phyloP scores from a whole-genome alignment of 1,284 basidiomycete species.

The Ustilago curta region DNA sequence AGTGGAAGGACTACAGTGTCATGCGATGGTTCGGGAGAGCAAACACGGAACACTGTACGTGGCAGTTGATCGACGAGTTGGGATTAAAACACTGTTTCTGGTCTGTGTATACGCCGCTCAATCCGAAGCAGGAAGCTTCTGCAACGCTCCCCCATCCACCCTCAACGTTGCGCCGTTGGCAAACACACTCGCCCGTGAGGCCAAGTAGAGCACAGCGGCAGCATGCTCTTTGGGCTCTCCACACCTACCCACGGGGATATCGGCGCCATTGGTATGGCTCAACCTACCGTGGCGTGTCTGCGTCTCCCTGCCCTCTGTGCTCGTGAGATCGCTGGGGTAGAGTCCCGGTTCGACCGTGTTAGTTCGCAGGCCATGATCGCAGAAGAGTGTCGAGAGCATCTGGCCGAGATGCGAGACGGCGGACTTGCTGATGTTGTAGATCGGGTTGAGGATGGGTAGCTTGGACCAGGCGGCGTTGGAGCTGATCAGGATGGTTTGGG shows the following conservation, averaged over 20 bases:
- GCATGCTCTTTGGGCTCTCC: conserved; percentile 46
- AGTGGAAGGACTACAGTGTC: no score
- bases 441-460: conserved; percentile 49
- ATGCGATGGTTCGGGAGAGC: background rate
- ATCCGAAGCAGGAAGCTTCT: conserved; percentile 44
- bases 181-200: conserved; percentile 20
- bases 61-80: no score
- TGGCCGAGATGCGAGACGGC: conserved; percentile 42
- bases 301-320: conserved; percentile 18
- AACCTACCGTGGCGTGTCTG: conserved; percentile 30
- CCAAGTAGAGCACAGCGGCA: conserved; percentile 36
- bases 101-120: background rate
- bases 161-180: conserved; percentile 47
- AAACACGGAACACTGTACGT: no score
- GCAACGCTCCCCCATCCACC: conserved; percentile 49
- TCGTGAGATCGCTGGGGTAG: conserved; percentile 44
- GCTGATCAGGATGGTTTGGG: conserved; percentile 47
- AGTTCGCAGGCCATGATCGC: conserved; percentile 25
- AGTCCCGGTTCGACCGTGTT: conserved; percentile 52
- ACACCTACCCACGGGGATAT: conserved; percentile 49
- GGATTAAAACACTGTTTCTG: no score
- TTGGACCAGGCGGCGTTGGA: conserved; percentile 53
- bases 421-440: conserved; percentile 57
- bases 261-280: conserved; percentile 49
- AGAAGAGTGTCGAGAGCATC: conserved; percentile 46